phyloP scores from a whole-genome alignment of 805 yeast species.

The Ogataea haglerorum region DNA sequence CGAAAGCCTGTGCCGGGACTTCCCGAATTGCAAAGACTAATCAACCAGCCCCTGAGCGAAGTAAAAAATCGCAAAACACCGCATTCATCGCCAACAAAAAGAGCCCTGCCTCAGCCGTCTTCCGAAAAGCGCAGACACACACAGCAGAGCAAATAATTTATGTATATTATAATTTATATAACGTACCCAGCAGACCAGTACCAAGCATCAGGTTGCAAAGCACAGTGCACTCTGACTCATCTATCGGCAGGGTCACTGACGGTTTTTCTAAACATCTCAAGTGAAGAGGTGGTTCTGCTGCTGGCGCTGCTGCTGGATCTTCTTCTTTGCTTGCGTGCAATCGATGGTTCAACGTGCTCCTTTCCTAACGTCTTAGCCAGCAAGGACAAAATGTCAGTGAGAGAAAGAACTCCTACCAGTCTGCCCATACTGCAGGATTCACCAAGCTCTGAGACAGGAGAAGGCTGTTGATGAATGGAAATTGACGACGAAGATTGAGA shows the following conservation, averaged over 20 bases:
- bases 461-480: slow-evolving; percentile 17
- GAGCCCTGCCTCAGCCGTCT: slow-evolving; percentile 1
- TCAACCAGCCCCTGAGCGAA: slow-evolving; percentile 3
- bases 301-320: slow-evolving; percentile 45
- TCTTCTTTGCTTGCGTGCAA: slow-evolving; percentile 87
- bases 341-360: slow-evolving; percentile 69
- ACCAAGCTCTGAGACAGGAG: slow-evolving; percentile 23
- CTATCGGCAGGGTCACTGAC: slow-evolving; percentile 36
- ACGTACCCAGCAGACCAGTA: background rate
- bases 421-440: slow-evolving; percentile 64
- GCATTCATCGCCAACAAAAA: slow-evolving; percentile 3
- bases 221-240: background rate
- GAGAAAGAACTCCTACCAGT: slow-evolving; percentile 84
- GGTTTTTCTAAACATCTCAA: slow-evolving; percentile 44
- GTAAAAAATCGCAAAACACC: background rate
- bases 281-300: slow-evolving; percentile 34
- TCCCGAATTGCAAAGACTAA: slow-evolving; percentile 1
- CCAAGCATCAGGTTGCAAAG: background rate
- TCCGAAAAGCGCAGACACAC: slow-evolving; percentile 6
- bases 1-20: slow-evolving; percentile 2
- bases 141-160: background rate
- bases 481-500: slow-evolving; percentile 16
- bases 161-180: slow-evolving; percentile 1
- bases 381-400: slow-evolving; percentile 83
- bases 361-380: slow-evolving; percentile 75